A percentile compares a stretch with the other conserved stretches of the same genome.
Evolutionary conservation across 345 rosid species (phyloP).

Genomic region (Acer negundo): DNA sequence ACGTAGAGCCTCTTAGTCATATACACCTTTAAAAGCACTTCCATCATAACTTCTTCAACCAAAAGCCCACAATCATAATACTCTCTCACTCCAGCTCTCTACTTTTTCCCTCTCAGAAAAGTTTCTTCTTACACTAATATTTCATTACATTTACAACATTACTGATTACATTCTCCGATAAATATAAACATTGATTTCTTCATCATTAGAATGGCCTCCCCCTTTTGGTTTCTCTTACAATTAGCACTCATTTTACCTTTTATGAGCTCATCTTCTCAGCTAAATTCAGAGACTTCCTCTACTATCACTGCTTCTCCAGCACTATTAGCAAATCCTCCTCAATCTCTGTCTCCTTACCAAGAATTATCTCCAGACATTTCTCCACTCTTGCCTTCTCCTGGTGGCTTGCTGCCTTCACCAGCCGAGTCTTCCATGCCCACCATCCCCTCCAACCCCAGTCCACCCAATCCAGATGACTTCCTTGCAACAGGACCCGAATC

Average conservation of each 20-base stretch:
- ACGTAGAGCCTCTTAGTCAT: conserved; percentile 14
- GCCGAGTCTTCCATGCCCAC: conserved; percentile 62
- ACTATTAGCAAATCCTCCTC: conserved; percentile 30
- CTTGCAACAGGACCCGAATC: conserved; percentile 44
- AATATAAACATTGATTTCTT: conserved; percentile 45
- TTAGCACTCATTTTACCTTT: conserved; percentile 31
- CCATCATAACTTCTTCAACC: conserved; percentile 31
- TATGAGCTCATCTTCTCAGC: conserved; percentile 31
- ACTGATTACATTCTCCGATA: conserved; percentile 29
- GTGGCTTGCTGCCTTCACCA: conserved; percentile 46
- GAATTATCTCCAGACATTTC: conserved; percentile 75
- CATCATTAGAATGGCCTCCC: conserved; percentile 65
- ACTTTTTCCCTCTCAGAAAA: conserved; percentile 27
- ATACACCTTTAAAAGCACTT: conserved; percentile 23
- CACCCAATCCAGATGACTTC: conserved; percentile 71
- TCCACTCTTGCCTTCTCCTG: conserved; percentile 77
- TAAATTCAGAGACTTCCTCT: conserved; percentile 18
- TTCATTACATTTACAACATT: background rate
- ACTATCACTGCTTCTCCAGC: conserved; percentile 41
- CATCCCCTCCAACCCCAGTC: conserved; percentile 79
- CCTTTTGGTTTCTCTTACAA: conserved; percentile 39
- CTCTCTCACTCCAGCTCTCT: conserved; percentile 10
- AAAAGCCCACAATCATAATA: conserved; percentile 18
- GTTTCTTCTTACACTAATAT: background rate
- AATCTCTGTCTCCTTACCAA: conserved; percentile 43